Percentiles rank a stretch among this genome's conserved stretches.
These are phyloP conservation scores for Cryptococcus sp. DNA, from an alignment of 1,284 basidiomycete genomes.

Conservation along the genomic window DNA sequence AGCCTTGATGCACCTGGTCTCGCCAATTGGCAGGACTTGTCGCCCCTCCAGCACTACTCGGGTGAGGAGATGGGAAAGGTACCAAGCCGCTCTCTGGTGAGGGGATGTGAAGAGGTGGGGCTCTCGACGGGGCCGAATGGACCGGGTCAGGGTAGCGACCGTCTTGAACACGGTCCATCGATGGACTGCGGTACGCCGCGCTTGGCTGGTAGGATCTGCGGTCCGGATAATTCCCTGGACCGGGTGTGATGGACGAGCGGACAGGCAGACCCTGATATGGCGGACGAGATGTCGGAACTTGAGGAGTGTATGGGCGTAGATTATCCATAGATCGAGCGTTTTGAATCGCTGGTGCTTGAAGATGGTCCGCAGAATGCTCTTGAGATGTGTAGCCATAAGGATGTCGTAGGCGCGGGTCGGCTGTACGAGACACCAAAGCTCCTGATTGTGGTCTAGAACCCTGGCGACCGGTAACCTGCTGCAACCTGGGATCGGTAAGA, in stretches of 20 bases:
- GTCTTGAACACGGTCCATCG: slow-evolving; percentile 29
- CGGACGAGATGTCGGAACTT: slow-evolving; percentile 20
- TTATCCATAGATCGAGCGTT: slow-evolving; percentile 38
- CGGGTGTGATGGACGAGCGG: slow-evolving; percentile 25
- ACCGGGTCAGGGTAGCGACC: slow-evolving; percentile 37
- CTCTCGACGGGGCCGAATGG: slow-evolving; percentile 10
- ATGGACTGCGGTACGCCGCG: slow-evolving; percentile 19
- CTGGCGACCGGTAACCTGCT: slow-evolving; percentile 22
- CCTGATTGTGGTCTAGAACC: background rate
- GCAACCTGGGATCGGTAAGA: slow-evolving; percentile 28
- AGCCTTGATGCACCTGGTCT: slow-evolving; percentile 2
- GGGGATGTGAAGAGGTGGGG: slow-evolving; percentile 13
- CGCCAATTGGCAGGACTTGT: slow-evolving; percentile 3
- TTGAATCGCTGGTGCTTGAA: slow-evolving; percentile 19
- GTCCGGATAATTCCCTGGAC: slow-evolving; percentile 15
- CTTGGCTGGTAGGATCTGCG: slow-evolving; percentile 12
- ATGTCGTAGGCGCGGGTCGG: slow-evolving; percentile 13
- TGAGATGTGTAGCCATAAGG: slow-evolving; percentile 20
- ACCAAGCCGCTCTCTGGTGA: slow-evolving; percentile 21
- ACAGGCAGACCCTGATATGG: slow-evolving; percentile 26
- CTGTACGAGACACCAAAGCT: slow-evolving; percentile 1
- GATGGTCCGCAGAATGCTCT: slow-evolving; percentile 10
- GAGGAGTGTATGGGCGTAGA: slow-evolving; percentile 20
- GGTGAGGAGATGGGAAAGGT: slow-evolving; percentile 38
- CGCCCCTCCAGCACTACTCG: slow-evolving; percentile 7